Evolutionary conservation across 2,329 filamentous ascomycete species (phyloP), one percentile per base, ranked within the genome.

Genomic region (Pestalotiopsis sp.): DNA sequence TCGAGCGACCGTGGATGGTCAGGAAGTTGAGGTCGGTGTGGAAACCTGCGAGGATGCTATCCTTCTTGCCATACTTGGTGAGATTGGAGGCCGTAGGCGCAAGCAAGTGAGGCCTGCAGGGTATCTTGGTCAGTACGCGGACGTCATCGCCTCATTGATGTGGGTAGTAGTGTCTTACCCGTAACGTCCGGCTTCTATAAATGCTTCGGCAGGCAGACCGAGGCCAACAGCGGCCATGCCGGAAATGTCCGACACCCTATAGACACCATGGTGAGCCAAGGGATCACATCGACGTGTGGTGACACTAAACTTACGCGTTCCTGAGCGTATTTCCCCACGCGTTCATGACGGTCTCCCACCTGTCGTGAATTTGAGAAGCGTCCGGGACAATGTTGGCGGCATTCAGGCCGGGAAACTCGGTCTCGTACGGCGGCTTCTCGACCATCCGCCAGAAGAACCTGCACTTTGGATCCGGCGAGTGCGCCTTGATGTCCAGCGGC

Each of bases 21-120:
- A 90, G 82, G 76, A 90, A 90, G 82, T 90, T 90, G 68, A 90
- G 86, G 74, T 90, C 88, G 0, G 88, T 90, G 77, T 90, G 88
- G 81, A 90, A 90, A 52, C 88, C 88, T 17, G 88, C 88, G 17
- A 90, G 84, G 74, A 90, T 89, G 64, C 87, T 90, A 80, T 89
- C 83, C 64, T 82, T 80, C 3, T 77, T 62, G 61, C 85, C 86
- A 79, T 89, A 88, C 68, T 84, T 87, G 13, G 71, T 66, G 13
- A 90, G 83, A 74, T 90, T 86, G 0, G 87, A 89, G 1, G 88
- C 87, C 1, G 88, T 90, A 0, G 88, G 88, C 1, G 88, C 88
- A 17, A 90, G 85, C 60, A 90, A 84, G 72, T 90, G 88, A 2
- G 88, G 87, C n/a, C 86, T 87, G 38, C 27, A 3, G 25, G 57